Conservation (phyloP, 2,329 filamentous ascomycete genomes). For the Arthrocladium fulminans region DNA sequence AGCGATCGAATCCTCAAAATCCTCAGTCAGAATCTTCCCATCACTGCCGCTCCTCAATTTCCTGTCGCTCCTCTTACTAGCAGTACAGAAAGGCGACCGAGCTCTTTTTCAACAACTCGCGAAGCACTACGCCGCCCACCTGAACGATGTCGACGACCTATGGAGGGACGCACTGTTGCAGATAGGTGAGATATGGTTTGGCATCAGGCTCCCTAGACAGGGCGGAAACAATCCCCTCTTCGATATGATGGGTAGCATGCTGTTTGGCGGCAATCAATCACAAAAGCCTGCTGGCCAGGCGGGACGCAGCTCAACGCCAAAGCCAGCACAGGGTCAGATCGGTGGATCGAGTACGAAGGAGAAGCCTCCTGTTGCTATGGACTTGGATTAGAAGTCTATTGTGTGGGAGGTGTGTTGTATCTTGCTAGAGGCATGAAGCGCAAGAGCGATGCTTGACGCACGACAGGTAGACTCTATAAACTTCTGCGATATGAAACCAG, state of each 20-base stretch:
- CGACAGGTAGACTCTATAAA: no score
- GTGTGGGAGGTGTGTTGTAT: not conserved
- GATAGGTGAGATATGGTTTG: conserved; percentile 95
- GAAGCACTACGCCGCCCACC: conserved; percentile 68
- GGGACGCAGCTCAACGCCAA: conserved; percentile 37
- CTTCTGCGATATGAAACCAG: no score
- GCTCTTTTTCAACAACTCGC: conserved; percentile 76
- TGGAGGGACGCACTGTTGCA: conserved; percentile 80
- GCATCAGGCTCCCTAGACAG: conserved; percentile 77
- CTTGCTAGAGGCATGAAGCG: not conserved
- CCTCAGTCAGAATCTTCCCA: conserved; percentile 66
- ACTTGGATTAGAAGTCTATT: conserved; percentile 6
- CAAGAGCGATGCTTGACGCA: not conserved
- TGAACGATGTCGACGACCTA: conserved; percentile 59
- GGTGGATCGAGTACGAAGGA: not conserved
- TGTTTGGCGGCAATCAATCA: conserved; percentile 62
- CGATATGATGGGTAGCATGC: conserved; percentile 96
- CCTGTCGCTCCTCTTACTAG: conserved; percentile 71
- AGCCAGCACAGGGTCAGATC: conserved; percentile 26
- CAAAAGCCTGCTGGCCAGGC: conserved; percentile 17
- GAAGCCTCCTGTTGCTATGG: conserved; percentile 6
- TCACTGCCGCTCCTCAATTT: conserved; percentile 94
- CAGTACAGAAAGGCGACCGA: conserved; percentile 66
- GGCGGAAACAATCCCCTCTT: conserved; percentile 68
- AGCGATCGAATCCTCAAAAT: conserved; percentile 64